These are phyloP conservation scores for Chenopodium quinoa DNA, from an alignment of 148 eudicot species.

Conservation along the genomic window DNA sequence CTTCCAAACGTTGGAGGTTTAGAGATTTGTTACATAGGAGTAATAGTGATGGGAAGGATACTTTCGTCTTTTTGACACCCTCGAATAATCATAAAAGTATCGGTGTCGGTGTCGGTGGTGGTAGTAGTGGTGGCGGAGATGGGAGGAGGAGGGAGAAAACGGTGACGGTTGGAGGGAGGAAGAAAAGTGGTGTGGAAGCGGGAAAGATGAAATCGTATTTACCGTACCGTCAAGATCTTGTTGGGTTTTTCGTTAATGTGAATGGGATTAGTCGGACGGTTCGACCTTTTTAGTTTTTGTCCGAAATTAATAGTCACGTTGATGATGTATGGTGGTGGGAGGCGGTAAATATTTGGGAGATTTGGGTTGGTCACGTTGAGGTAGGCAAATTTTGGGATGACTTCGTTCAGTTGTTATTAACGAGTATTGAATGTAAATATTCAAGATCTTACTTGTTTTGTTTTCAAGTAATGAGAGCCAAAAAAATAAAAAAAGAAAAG, in stretches of 20 bases:
- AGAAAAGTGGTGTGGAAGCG: background rate
- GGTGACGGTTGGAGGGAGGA: background rate
- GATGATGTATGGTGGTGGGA: background rate
- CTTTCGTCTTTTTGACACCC: slow-evolving; percentile 34
- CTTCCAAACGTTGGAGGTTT: slow-evolving; percentile 72
- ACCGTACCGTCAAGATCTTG: slow-evolving; percentile 56
- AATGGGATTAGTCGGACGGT: slow-evolving; percentile 50
- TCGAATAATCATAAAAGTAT: background rate
- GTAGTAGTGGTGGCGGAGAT: slow-evolving; percentile 6
- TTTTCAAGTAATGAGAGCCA: too few species aligned
- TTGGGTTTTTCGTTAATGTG: slow-evolving; percentile 51
- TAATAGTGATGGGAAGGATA: slow-evolving; percentile 66
- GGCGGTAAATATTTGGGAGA: background rate
- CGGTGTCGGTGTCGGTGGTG: background rate
- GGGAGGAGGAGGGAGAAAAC: slow-evolving; percentile 11
- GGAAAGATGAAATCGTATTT: slow-evolving; percentile 28
- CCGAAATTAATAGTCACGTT: too few species aligned
- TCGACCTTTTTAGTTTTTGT: slow-evolving; percentile 33
- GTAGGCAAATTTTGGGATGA: slow-evolving; percentile 8
- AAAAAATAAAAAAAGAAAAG: background rate
- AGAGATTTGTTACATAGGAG: slow-evolving; percentile 59
- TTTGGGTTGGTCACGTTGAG: background rate
- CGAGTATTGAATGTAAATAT: background rate
- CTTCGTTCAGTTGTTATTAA: background rate
- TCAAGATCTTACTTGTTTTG: background rate